Evolutionary conservation across 2,329 filamentous ascomycete species (phyloP).

Genomic region (Fusarium sp.): DNA sequence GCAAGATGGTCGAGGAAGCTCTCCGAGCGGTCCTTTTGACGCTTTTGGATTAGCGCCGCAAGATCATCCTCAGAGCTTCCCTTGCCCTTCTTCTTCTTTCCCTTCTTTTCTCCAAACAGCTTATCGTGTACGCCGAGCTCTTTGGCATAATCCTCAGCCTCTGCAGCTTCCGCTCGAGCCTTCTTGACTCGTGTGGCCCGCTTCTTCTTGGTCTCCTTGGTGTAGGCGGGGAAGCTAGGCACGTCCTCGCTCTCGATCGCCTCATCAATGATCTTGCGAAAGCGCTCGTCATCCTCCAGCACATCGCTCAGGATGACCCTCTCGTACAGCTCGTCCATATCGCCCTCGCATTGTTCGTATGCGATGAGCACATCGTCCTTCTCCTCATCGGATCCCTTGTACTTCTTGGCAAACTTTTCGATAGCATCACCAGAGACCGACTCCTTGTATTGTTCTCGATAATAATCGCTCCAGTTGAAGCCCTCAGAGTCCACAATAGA

Average conservation of each 20-base stretch:
- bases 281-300: conserved; percentile 85
- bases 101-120: conserved; percentile 67
- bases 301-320: conserved; percentile 88
- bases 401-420: conserved; percentile 78
- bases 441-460: conserved; percentile 83
- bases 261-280: conserved; percentile 81
- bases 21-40: conserved; percentile 70
- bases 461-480: conserved; percentile 94
- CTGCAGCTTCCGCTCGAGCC: conserved; percentile 74
- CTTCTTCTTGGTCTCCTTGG: conserved; percentile 76
- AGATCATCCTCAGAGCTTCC: conserved; percentile 65
- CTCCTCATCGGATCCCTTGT: conserved; percentile 91
- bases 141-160: conserved; percentile 81
- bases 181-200: conserved; percentile 68
- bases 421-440: conserved; percentile 81
- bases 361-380: conserved; percentile 79
- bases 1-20: conserved; percentile 80
- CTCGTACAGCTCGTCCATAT: conserved; percentile 83
- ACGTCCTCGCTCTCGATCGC: conserved; percentile 81
- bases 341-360: conserved; percentile 78
- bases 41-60: conserved; percentile 79
- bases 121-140: conserved; percentile 80
- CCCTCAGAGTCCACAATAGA: conserved; percentile 80
- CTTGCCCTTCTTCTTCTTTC: conserved; percentile 56
- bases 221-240: conserved; percentile 74